A percentile compares a stretch with the other conserved stretches of the same genome.
Evolutionary conservation across 2,329 filamentous ascomycete species (phyloP).

Genomic region (Cladosporium sp.): DNA sequence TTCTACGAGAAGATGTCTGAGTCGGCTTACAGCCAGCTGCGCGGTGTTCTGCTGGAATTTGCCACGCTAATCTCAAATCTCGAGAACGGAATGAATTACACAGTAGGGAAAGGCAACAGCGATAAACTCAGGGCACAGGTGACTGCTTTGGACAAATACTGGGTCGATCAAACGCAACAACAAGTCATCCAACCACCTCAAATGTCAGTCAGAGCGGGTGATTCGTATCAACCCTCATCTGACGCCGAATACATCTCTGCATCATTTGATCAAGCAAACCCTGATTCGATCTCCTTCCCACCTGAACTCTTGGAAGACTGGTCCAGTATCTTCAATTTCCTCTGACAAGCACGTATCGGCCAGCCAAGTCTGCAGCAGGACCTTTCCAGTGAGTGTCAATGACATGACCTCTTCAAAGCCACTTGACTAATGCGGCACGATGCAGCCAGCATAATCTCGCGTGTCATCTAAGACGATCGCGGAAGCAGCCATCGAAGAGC

Average conservation of each 20-base stretch:
- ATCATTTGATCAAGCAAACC: not conserved
- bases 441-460: too few species aligned
- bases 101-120: constrained; percentile 27
- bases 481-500: not conserved
- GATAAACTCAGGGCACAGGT: constrained; percentile 34
- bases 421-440: too few species aligned
- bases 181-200: not conserved
- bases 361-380: not conserved
- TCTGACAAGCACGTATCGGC: not conserved
- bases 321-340: constrained; percentile 31
- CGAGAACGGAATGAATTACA: constrained; percentile 34
- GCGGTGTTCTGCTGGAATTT: constrained; percentile 36
- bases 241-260: not conserved
- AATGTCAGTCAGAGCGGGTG: not conserved
- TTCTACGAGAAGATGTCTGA: constrained; percentile 38
- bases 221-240: not conserved
- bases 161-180: constrained; percentile 20
- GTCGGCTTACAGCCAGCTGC: constrained; percentile 33
- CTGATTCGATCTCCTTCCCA: constrained; percentile 30
- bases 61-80: constrained; percentile 38
- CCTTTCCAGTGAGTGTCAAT: not conserved
- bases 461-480: not conserved
- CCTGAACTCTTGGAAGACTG: constrained; percentile 36
- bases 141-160: constrained; percentile 36
- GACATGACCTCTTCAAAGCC: not conserved